Percentiles rank a stretch among this genome's conserved stretches.
phyloP scores from a whole-genome alignment of 1,284 basidiomycete species.

The Malassezia nana region DNA sequence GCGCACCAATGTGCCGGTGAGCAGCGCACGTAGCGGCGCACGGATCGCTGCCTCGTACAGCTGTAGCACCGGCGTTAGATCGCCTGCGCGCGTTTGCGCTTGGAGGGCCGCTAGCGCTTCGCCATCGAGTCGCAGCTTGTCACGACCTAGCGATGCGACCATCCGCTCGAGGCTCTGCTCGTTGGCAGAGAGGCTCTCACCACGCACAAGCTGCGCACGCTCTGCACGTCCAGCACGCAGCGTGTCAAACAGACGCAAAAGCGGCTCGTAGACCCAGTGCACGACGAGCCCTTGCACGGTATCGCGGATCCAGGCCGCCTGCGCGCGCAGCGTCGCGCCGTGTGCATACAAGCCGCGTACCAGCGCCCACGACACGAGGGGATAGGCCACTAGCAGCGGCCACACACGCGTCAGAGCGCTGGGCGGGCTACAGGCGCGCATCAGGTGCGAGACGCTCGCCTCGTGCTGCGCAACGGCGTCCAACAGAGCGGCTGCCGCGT shows the following conservation, averaged over 20 bases:
- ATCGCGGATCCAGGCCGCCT: constrained; percentile 59
- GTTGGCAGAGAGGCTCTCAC: constrained; percentile 69
- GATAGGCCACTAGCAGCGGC: constrained; percentile 36
- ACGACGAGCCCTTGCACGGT: constrained; percentile 67
- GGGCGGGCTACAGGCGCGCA: constrained; percentile 23
- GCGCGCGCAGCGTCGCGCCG: constrained; percentile 30
- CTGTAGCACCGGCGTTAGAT: constrained; percentile 75
- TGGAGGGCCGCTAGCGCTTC: constrained; percentile 58
- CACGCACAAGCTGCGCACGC: constrained; percentile 59
- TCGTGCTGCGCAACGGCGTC: constrained; percentile 8
- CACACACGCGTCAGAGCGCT: constrained; percentile 26
- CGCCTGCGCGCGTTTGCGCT: constrained; percentile 59
- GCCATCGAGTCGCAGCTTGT: constrained; percentile 61
- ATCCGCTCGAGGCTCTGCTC: constrained; percentile 83
- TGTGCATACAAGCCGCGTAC: constrained; percentile 25
- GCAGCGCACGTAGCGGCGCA: constrained; percentile 67
- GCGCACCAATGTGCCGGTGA: constrained; percentile 72
- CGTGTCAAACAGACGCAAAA: constrained; percentile 72
- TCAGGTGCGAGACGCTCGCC: neutral
- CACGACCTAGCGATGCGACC: constrained; percentile 72
- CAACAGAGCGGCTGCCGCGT: neutral
- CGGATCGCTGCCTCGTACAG: constrained; percentile 87
- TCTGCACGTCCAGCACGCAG: constrained; percentile 66
- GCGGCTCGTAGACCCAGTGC: constrained; percentile 77
- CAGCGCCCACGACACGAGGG: constrained; percentile 20